Conservation (phyloP, 2,329 filamentous ascomycete genomes). For the Stachybotrys echinatus region DNA sequence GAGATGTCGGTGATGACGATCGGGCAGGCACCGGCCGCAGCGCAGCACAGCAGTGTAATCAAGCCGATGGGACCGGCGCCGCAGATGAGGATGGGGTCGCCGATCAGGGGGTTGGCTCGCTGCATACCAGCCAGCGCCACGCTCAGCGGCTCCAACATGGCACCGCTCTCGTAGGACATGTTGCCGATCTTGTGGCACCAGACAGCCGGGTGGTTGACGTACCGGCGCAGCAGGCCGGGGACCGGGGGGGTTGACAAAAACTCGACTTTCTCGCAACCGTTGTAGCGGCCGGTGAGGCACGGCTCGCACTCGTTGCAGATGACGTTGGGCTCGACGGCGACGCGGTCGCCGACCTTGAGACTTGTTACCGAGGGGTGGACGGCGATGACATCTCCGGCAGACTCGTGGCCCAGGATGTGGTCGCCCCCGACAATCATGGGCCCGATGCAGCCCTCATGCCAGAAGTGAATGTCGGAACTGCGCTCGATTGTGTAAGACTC, state of each 20-base stretch:
- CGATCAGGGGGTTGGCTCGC: constrained; percentile 71
- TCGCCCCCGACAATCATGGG: constrained; percentile 88
- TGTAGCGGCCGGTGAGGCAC: constrained; percentile 89
- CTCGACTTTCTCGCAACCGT: constrained; percentile 79
- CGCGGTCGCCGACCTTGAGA: constrained; percentile 80
- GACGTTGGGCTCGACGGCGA: constrained; percentile 90
- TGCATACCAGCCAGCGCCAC: constrained; percentile 88
- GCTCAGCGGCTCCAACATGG: constrained; percentile 82
- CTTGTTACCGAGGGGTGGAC: constrained; percentile 73
- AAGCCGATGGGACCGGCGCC: constrained; percentile 93
- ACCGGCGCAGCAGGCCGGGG: constrained; percentile 79
- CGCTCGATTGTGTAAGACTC: not conserved
- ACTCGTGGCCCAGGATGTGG: constrained; percentile 94
- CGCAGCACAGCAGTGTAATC: constrained; percentile 77
- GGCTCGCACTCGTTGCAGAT: constrained; percentile 89
- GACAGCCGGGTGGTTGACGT: constrained; percentile 88
- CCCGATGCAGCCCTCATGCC: constrained; percentile 91
- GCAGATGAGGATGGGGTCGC: constrained; percentile 83
- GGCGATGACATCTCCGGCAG: constrained; percentile 76
- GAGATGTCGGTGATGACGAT: constrained; percentile 95
- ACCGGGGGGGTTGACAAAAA: constrained; percentile 92
- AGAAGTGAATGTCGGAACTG: constrained; percentile 94
- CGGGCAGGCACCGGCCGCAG: constrained; percentile 82
- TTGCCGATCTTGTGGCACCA: constrained; percentile 96
- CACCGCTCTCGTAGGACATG: constrained; percentile 88